phyloP scores from a whole-genome alignment of 2,329 filamentous ascomycete species.

The Fusarium poae region DNA sequence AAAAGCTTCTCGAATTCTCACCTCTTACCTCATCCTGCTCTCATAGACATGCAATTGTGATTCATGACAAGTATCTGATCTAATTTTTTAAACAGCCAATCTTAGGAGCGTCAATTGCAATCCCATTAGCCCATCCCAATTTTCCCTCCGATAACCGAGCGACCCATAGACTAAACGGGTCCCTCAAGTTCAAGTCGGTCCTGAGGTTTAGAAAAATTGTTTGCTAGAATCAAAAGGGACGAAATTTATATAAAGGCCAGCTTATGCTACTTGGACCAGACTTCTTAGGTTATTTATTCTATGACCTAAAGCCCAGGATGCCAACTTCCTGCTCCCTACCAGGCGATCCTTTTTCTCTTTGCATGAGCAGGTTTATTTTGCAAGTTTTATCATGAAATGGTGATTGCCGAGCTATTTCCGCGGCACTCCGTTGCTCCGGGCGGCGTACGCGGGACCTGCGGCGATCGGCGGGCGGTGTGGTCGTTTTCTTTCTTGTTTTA shows the following conservation, averaged over 20 bases:
- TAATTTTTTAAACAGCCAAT: constrained; percentile 25
- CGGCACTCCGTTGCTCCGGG: constrained; percentile 37
- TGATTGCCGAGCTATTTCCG: constrained; percentile 47
- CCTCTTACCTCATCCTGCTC: neutral
- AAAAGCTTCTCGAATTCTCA: constrained; percentile 21
- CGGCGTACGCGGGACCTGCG: constrained; percentile 29
- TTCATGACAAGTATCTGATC: constrained; percentile 14
- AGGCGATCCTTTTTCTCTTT: no score
- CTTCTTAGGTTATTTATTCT: neutral
- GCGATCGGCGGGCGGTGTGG: constrained; percentile 31
- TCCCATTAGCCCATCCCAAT: constrained; percentile 2
- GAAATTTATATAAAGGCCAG: neutral
- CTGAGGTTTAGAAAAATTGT: neutral
- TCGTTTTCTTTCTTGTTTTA: neutral
- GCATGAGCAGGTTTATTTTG: no score
- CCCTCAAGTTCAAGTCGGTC: constrained; percentile 11
- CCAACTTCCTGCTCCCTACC: neutral
- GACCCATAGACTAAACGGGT: constrained; percentile 4
- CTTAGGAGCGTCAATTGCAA: constrained; percentile 19
- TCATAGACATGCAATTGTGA: constrained; percentile 9
- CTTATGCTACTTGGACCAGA: neutral
- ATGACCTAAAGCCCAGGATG: neutral
- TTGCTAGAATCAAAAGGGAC: neutral
- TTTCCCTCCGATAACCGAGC: constrained; percentile 18
- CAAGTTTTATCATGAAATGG: constrained; percentile 6